phyloP scores from a whole-genome alignment of 805 yeast genomes.

The Saccharomycopsis schoenii region DNA sequence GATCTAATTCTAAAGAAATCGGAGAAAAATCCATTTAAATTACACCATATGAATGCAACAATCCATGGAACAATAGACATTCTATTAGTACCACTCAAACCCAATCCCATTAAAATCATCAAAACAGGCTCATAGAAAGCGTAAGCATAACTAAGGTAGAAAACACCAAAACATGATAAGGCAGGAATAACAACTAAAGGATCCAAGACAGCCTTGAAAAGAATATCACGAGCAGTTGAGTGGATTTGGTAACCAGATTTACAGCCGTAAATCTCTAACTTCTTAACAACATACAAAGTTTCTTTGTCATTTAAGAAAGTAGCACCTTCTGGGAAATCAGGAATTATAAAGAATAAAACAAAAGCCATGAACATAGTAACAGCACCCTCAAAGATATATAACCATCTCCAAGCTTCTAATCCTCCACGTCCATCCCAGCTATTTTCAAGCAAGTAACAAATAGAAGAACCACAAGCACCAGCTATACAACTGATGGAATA shows the following conservation, averaged over 20 bases:
- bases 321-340: slow-evolving; percentile 42
- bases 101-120: slow-evolving; percentile 47
- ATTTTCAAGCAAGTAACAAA: slow-evolving; percentile 48
- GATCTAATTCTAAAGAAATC: slow-evolving; percentile 34
- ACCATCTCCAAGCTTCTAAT: slow-evolving; percentile 41
- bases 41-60: slow-evolving; percentile 46
- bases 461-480: slow-evolving; percentile 68
- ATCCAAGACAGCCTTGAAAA: slow-evolving; percentile 41
- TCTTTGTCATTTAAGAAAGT: slow-evolving; percentile 34
- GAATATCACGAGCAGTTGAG: slow-evolving; percentile 35
- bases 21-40: slow-evolving; percentile 40
- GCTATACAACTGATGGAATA: slow-evolving; percentile 59
- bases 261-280: slow-evolving; percentile 18
- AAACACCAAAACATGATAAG: slow-evolving; percentile 50
- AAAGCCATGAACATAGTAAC: slow-evolving; percentile 25
- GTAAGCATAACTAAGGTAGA: slow-evolving; percentile 65
- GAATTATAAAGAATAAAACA: slow-evolving; percentile 32
- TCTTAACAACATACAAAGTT: slow-evolving; percentile 24
- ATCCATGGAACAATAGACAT: slow-evolving; percentile 68
- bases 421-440: slow-evolving; percentile 32
- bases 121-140: slow-evolving; percentile 69
- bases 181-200: slow-evolving; percentile 48
- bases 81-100: slow-evolving; percentile 52
- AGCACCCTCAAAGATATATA: slow-evolving; percentile 40
- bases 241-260: slow-evolving; percentile 39